A percentile compares a stretch with the other conserved stretches of the same genome.
Evolutionary conservation across 345 rosid species (phyloP).

Genomic region (Aethionema arabicum): DNA sequence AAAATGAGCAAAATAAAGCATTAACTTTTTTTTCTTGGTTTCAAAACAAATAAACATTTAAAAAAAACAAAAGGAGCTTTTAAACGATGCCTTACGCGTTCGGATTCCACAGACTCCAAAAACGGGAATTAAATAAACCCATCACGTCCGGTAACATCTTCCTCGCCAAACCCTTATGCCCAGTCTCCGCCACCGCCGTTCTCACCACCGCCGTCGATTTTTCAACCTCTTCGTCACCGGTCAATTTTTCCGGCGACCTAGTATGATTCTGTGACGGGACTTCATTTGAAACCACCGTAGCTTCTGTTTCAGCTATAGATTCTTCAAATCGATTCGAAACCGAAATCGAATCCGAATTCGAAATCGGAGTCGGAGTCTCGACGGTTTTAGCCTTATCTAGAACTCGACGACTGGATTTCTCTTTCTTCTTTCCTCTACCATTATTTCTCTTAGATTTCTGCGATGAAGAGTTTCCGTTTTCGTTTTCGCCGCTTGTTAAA

Average conservation of each 20-base stretch:
- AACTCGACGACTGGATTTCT: slow-evolving; percentile 36
- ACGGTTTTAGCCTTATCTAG: background rate
- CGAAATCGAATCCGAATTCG: background rate
- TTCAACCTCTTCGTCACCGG: background rate
- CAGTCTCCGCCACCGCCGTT: slow-evolving; percentile 6
- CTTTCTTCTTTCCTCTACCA: slow-evolving; percentile 40
- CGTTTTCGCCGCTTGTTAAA: slow-evolving; percentile 39
- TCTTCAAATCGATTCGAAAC: background rate
- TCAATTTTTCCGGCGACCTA: background rate
- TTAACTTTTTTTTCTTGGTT: background rate
- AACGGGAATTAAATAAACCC: slow-evolving; percentile 68
- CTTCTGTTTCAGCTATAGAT: background rate
- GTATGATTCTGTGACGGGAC: background rate
- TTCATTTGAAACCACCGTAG: background rate
- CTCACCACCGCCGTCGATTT: background rate
- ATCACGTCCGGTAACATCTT: slow-evolving; percentile 92
- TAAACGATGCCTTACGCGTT: slow-evolving; percentile 40
- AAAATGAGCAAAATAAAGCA: background rate
- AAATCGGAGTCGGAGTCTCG: background rate
- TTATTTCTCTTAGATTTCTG: slow-evolving; percentile 34
- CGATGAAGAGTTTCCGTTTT: slow-evolving; percentile 9
- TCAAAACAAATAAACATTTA: slow-evolving; percentile 1
- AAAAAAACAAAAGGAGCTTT: slow-evolving; percentile 9
- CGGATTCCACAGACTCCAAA: slow-evolving; percentile 88
- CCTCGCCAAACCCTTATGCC: slow-evolving; percentile 71